Evolutionary conservation across 257 asterid species (phyloP).

Genomic region (Leonotis leonurus): DNA sequence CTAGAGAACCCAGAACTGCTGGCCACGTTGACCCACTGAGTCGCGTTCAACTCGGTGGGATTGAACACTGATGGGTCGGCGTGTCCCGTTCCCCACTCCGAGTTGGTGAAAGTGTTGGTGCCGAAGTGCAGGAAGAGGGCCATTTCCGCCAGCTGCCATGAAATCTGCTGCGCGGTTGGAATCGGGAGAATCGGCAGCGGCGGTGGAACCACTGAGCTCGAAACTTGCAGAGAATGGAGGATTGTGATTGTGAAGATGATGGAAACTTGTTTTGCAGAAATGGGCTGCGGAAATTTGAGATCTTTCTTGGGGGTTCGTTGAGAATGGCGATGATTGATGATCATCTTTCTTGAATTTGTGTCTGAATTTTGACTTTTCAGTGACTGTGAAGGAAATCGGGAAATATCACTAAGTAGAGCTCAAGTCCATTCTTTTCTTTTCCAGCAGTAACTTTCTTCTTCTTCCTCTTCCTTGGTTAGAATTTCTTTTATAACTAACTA

Average conservation of each 20-base stretch:
- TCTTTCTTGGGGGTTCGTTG: not conserved
- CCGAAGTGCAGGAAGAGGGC: slow-evolving; percentile 89
- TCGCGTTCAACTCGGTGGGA: slow-evolving; percentile 59
- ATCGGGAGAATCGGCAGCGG: slow-evolving; percentile 85
- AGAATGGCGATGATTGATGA: slow-evolving; percentile 7
- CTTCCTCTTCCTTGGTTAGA: not conserved
- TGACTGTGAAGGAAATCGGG: not conserved
- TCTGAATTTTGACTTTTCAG: not conserved
- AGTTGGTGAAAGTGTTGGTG: slow-evolving; percentile 71
- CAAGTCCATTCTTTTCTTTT: too few relatives aligned
- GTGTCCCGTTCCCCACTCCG: slow-evolving; percentile 93
- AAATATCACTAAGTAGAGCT: too few relatives aligned
- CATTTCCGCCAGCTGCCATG: slow-evolving; percentile 94
- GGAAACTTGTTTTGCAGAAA: not conserved
- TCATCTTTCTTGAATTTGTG: not conserved
- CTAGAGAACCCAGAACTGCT: slow-evolving; percentile 61
- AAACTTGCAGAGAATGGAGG: slow-evolving; percentile 1
- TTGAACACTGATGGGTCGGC: slow-evolving; percentile 66
- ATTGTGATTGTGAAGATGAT: slow-evolving; percentile 16
- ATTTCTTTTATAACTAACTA: too few relatives aligned
- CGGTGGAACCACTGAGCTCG: slow-evolving; percentile 40
- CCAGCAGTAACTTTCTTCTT: not conserved
- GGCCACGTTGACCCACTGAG: slow-evolving; percentile 85
- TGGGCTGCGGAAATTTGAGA: slow-evolving; percentile 19
- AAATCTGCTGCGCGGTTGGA: slow-evolving; percentile 63